These are phyloP conservation scores for Fusarium sp. DNA, from an alignment of 2,329 filamentous ascomycete species.

Conservation along the genomic window DNA sequence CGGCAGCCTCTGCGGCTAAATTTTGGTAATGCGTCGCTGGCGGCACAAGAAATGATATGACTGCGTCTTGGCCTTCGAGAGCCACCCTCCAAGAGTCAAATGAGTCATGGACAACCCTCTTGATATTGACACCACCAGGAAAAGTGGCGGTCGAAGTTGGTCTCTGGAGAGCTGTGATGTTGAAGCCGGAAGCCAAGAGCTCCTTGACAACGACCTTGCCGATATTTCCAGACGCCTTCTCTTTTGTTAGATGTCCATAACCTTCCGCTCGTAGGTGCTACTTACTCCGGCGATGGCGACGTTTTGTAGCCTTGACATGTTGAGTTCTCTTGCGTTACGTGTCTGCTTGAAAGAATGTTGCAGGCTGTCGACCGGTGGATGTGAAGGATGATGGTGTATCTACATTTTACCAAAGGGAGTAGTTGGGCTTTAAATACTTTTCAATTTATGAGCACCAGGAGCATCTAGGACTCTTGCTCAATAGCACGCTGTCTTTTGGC, in stretches of 20 bases:
- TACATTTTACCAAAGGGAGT: too few species aligned
- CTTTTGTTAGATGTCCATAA: not conserved
- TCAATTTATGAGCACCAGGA: too few species aligned
- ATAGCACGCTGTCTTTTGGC: too few species aligned
- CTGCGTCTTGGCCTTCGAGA: not conserved
- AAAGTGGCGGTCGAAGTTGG: not conserved
- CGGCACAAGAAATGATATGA: constrained; percentile 3
- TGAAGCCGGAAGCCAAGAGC: not conserved
- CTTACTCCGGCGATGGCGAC: constrained; percentile 17
- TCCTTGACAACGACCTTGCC: not conserved
- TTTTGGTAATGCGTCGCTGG: not conserved
- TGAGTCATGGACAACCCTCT: not conserved
- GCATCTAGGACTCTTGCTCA: too few species aligned
- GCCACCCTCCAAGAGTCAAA: not conserved
- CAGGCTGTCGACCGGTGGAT: not conserved
- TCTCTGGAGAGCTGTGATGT: constrained; percentile 1
- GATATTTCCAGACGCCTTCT: constrained; percentile 7
- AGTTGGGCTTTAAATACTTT: too few species aligned
- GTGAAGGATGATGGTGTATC: not conserved
- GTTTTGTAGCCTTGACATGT: constrained; percentile 3
- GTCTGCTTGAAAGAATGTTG: not conserved
- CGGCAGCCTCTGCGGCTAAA: constrained; percentile 6
- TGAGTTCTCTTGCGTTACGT: not conserved
- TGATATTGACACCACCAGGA: not conserved
- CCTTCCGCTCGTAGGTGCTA: not conserved